Conservation (phyloP, 352 stramenopile genomes). For the Thraustochytrium striatum region DNA sequence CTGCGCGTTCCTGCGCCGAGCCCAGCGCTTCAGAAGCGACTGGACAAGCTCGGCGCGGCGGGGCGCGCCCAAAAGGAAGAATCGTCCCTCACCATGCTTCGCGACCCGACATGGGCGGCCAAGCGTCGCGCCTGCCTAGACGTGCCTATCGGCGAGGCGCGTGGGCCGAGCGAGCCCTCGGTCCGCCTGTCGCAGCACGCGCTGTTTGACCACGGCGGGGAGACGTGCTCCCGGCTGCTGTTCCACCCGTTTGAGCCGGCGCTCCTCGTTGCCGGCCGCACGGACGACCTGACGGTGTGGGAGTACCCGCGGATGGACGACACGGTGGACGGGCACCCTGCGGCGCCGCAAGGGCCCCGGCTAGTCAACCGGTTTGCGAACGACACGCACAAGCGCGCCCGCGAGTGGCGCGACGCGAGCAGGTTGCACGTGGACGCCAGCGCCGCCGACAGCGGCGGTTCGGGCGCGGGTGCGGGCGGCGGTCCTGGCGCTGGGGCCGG, state of each 20-base stretch:
- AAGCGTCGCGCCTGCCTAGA: constrained; percentile 50
- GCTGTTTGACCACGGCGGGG: constrained; percentile 82
- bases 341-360: not conserved
- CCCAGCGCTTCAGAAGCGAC: not conserved
- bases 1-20: not conserved
- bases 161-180: constrained; percentile 56
- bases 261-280: constrained; percentile 88
- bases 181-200: constrained; percentile 79
- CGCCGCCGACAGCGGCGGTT: too few relatives aligned
- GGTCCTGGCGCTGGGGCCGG: too few relatives aligned
- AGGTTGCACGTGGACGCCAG: too few relatives aligned
- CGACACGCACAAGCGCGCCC: not conserved
- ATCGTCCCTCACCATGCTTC: not conserved
- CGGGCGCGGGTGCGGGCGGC: too few relatives aligned
- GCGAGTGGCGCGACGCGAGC: too few relatives aligned
- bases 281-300: constrained; percentile 88
- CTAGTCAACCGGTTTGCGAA: constrained; percentile 37
- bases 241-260: constrained; percentile 92
- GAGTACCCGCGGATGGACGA: constrained; percentile 73
- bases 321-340: not conserved
- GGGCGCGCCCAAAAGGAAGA: not conserved
- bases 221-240: constrained; percentile 89
- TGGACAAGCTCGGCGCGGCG: constrained; percentile 2
- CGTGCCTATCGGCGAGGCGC: too few relatives aligned
- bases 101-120: constrained; percentile 7